Evolutionary conservation across 306 rosid genomes (phyloP).

Genomic region (Rubus idaeus): DNA sequence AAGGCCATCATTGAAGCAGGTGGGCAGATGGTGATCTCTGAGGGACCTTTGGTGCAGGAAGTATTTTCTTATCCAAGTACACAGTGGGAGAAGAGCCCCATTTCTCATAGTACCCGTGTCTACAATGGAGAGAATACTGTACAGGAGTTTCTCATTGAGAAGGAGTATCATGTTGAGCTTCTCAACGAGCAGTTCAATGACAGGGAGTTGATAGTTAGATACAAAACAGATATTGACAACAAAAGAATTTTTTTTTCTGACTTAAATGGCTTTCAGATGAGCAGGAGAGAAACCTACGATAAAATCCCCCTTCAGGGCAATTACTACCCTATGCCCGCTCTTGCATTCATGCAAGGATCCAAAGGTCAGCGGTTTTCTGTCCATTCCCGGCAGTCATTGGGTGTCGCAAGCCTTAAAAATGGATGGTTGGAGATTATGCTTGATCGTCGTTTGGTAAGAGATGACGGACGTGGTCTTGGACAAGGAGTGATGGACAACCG

Average conservation of each 20-base stretch:
- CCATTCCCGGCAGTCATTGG: constrained; percentile 86
- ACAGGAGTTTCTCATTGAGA: constrained; percentile 75
- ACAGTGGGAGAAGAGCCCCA: constrained; percentile 64
- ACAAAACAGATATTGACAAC: constrained; percentile 76
- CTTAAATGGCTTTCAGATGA: constrained; percentile 94
- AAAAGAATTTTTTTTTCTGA: constrained; percentile 78
- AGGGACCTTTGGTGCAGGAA: constrained; percentile 88
- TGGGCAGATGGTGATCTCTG: constrained; percentile 62
- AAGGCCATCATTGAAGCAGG: constrained; percentile 62
- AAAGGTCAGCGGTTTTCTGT: constrained; percentile 85
- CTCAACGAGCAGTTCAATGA: constrained; percentile 61
- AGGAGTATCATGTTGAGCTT: constrained; percentile 97
- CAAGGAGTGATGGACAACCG: constrained; percentile 98
- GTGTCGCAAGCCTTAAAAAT: constrained; percentile 83
- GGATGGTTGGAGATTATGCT: constrained; percentile 99
- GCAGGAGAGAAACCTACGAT: constrained; percentile 88
- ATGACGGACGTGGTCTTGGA: constrained; percentile 96
- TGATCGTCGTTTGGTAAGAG: constrained; percentile 84
- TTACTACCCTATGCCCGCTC: constrained; percentile 93
- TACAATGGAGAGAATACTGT: constrained; percentile 62
- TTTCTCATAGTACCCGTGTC: constrained; percentile 90
- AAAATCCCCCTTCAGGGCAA: constrained; percentile 97
- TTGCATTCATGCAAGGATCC: constrained; percentile 80
- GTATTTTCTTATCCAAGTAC: constrained; percentile 83
- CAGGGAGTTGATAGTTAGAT: constrained; percentile 86